These are phyloP conservation scores for Lodderomyces jiufengensis DNA, from an alignment of 1,139 yeast species.

Conservation along the genomic window DNA sequence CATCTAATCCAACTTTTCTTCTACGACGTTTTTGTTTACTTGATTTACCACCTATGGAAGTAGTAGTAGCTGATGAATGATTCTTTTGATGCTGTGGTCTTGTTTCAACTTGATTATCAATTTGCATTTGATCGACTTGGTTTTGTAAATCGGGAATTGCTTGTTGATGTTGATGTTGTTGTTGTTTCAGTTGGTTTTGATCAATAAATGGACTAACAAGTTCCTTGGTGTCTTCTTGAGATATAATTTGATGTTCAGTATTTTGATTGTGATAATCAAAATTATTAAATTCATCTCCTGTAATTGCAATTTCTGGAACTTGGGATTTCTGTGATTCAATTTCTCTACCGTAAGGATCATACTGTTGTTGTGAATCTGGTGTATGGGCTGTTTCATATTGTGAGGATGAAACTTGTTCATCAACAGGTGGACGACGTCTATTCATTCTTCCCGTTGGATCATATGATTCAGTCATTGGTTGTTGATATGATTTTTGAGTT, in stretches of 20 bases:
- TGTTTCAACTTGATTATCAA: neutral
- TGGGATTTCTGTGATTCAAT: neutral
- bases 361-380: too few species aligned
- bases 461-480: slow-evolving; percentile 31
- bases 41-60: slow-evolving; percentile 2
- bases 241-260: slow-evolving; percentile 16
- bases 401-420: neutral
- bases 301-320: neutral
- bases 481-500: slow-evolving; percentile 30
- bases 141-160: neutral
- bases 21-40: slow-evolving; percentile 34
- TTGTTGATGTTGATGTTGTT: slow-evolving; percentile 8
- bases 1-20: slow-evolving; percentile 88
- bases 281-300: slow-evolving; percentile 18
- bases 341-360: too few species aligned
- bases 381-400: too few species aligned
- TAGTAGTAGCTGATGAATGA: slow-evolving; percentile 2
- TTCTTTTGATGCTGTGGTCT: slow-evolving; percentile 2
- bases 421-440: slow-evolving; percentile 11
- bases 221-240: slow-evolving; percentile 12
- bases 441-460: slow-evolving; percentile 8
- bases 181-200: slow-evolving; percentile 5
- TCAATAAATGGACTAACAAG: slow-evolving; percentile 10
- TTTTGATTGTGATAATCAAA: slow-evolving; percentile 31
- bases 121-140: slow-evolving; percentile 6